These are phyloP conservation scores for Xylaria arbuscula DNA, from an alignment of 2,329 filamentous ascomycete genomes.

Conservation along the genomic window DNA sequence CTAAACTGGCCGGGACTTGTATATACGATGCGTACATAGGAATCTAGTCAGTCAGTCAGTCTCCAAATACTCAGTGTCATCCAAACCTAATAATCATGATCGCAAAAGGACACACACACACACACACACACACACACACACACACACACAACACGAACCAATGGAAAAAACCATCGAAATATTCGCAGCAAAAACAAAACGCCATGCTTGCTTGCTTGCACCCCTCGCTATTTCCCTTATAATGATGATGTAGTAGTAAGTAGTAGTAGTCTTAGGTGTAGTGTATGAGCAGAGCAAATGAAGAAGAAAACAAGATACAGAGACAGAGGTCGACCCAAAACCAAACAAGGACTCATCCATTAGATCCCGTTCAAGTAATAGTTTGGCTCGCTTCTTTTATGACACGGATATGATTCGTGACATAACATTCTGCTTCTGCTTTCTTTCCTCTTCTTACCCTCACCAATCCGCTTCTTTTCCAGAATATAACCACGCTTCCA, in stretches of 20 bases:
- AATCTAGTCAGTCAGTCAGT: too few relatives aligned
- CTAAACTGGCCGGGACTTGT: too few relatives aligned
- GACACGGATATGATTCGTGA: slow-evolving; percentile 15
- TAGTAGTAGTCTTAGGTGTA: slow-evolving; percentile 26
- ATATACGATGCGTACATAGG: too few relatives aligned
- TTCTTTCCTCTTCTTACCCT: slow-evolving; percentile 5
- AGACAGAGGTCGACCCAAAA: slow-evolving; percentile 7
- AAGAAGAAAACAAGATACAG: slow-evolving; percentile 23
- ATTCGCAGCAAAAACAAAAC: slow-evolving; percentile 25
- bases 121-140: too few relatives aligned
- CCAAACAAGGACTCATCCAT: not conserved
- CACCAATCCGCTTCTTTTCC: slow-evolving; percentile 21
- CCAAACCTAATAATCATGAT: too few relatives aligned
- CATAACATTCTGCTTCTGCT: not conserved
- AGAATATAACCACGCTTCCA: slow-evolving; percentile 21
- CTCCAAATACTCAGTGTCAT: too few relatives aligned
- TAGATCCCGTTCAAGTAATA: not conserved
- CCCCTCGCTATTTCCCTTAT: slow-evolving; percentile 35
- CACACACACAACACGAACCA: too few relatives aligned
- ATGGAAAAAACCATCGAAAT: not conserved
- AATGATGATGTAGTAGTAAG: slow-evolving; percentile 18
- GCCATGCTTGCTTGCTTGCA: slow-evolving; percentile 28
- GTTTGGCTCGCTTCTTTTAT: slow-evolving; percentile 18
- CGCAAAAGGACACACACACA: too few relatives aligned
- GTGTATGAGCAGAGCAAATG: slow-evolving; percentile 25